Evolutionary conservation across 2,329 filamentous ascomycete species (phyloP).

Genomic region (Cladophialophora psammophila): DNA sequence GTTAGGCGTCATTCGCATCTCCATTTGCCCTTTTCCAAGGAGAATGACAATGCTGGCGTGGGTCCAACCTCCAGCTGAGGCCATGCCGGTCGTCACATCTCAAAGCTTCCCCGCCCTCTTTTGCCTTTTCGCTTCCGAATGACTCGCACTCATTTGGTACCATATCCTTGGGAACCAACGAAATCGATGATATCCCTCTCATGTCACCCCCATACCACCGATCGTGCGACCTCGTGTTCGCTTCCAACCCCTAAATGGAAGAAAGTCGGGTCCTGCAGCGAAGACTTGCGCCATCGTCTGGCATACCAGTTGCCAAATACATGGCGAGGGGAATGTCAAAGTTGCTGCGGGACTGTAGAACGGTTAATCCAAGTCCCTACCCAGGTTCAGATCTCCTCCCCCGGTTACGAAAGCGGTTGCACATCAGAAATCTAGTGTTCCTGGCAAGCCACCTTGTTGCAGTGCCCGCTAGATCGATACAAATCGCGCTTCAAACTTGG

Average conservation of each 20-base stretch:
- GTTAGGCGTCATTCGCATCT: neutral
- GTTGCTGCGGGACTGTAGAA: neutral
- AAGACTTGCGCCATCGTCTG: neutral
- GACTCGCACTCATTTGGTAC: slow-evolving; percentile 12
- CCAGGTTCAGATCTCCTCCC: neutral
- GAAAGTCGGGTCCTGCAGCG: neutral
- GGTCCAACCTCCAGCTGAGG: neutral
- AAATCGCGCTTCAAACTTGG: neutral
- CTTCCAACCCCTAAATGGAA: neutral
- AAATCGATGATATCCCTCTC: neutral
- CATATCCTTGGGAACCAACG: slow-evolving; percentile 6
- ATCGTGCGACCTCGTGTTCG: slow-evolving; percentile 6
- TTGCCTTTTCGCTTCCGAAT: slow-evolving; percentile 14
- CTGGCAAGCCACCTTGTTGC: neutral
- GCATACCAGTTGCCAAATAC: neutral
- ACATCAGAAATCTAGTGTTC: neutral
- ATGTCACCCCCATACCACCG: neutral
- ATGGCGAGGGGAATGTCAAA: neutral
- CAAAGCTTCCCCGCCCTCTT: neutral
- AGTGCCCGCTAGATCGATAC: neutral
- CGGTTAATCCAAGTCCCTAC: neutral
- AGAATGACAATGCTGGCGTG: neutral
- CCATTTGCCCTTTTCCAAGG: neutral
- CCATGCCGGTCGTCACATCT: neutral
- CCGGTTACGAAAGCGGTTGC: neutral